Evolutionary conservation across 2,329 filamentous ascomycete genomes (phyloP).

Genomic region (Trichoderma asperellum): DNA sequence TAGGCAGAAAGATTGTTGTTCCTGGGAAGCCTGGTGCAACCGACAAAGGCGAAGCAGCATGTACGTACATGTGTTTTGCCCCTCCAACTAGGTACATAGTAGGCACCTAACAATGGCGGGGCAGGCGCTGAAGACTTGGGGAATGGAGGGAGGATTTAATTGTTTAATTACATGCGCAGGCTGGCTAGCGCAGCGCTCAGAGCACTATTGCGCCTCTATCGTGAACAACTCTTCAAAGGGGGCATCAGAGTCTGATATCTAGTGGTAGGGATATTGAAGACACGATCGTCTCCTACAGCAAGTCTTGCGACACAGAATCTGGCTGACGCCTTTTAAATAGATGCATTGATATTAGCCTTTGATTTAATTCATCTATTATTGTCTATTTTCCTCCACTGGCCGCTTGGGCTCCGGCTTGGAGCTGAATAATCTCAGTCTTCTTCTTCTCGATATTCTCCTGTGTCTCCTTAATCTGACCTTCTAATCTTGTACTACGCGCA

Average conservation of each 20-base stretch:
- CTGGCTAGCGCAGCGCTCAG: not conserved
- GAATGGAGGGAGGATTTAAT: conserved; percentile 1
- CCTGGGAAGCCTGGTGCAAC: conserved; percentile 13
- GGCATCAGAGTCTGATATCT: not conserved
- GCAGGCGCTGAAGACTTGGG: conserved; percentile 9
- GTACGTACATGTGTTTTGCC: not conserved
- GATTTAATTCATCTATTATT: not conserved
- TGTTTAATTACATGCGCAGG: conserved; percentile 13
- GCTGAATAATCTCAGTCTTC: conserved; percentile 62
- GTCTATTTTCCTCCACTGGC: conserved; percentile 39
- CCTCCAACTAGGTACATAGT: conserved; percentile 17
- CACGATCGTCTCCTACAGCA: not conserved
- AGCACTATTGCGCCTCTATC: not conserved
- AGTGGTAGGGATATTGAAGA: not conserved
- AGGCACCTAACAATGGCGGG: conserved; percentile 12
- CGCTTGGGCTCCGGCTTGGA: conserved; percentile 56
- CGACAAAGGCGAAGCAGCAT: not conserved
- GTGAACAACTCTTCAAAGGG: conserved; percentile 11
- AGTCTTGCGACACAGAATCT: not conserved
- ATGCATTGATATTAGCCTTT: not conserved
- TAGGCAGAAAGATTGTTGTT: conserved; percentile 24
- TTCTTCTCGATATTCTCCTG: conserved; percentile 62
- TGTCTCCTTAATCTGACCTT: conserved; percentile 58
- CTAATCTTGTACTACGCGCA: conserved; percentile 45
- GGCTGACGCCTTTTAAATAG: not conserved